Conservation (phyloP, 768 basidiomycete species). For the Boletus eberwhitei region DNA sequence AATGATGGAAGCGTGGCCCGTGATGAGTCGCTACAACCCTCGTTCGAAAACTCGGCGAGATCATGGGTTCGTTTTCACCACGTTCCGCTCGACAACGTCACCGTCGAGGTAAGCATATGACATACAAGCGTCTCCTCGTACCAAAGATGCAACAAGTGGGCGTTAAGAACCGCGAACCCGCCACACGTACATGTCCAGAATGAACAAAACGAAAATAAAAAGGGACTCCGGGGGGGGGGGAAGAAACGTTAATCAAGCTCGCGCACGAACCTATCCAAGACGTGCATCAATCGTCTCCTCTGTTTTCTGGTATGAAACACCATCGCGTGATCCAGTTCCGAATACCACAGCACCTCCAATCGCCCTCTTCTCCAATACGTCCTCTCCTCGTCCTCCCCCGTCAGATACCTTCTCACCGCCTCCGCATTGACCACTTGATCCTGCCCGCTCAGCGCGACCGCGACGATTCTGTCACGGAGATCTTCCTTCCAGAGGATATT, state of each 20-base stretch:
- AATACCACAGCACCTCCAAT: conserved; percentile 40
- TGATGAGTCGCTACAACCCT: too few species aligned
- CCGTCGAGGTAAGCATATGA: not conserved
- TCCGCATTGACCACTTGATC: conserved; percentile 44
- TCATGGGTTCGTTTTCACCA: too few species aligned
- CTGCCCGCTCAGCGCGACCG: conserved; percentile 36
- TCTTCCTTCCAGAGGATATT: conserved; percentile 61
- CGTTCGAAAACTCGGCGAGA: too few species aligned
- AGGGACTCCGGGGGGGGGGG: not conserved
- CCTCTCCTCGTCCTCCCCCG: conserved; percentile 24
- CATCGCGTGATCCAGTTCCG: conserved; percentile 40
- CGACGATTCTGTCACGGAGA: conserved; percentile 31
- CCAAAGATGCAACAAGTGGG: not conserved
- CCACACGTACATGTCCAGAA: not conserved
- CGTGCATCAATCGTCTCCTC: conserved; percentile 29
- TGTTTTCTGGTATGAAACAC: conserved; percentile 33
- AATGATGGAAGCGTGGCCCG: too few species aligned
- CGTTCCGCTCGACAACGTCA: not conserved
- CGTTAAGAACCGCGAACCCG: not conserved
- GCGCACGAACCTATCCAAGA: conserved; percentile 32
- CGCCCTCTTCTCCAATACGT: conserved; percentile 28
- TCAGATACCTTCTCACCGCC: conserved; percentile 40
- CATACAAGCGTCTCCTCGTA: not conserved
- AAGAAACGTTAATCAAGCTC: not conserved
- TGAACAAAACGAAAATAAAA: too few species aligned